Percentiles rank a stretch among this genome's conserved stretches.
phyloP scores from a whole-genome alignment of 192 early-diverging fungal species.

The Linnemannia hyalina region DNA sequence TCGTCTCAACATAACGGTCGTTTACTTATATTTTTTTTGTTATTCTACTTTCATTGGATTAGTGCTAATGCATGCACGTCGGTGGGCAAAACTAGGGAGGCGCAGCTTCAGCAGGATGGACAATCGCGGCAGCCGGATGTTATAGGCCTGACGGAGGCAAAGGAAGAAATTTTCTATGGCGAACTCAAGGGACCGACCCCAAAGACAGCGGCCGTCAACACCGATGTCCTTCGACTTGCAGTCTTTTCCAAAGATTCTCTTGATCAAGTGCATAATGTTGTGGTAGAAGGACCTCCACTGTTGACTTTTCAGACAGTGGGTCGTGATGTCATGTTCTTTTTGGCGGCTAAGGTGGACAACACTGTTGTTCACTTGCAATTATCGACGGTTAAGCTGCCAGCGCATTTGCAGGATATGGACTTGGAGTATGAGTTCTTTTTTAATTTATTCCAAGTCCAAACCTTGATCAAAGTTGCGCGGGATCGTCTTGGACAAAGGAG shows the following conservation, averaged over 20 bases:
- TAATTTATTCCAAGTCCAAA: too few species aligned
- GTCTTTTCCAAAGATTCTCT: slow-evolving; percentile 27
- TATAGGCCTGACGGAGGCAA: neutral
- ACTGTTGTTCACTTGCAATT: too few species aligned
- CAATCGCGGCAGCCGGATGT: slow-evolving; percentile 24
- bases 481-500: too few species aligned
- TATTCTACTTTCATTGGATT: neutral
- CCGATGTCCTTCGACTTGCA: slow-evolving; percentile 28
- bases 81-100: slow-evolving; percentile 14
- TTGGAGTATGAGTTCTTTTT: too few species aligned
- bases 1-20: too few species aligned
- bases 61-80: slow-evolving; percentile 26
- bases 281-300: slow-evolving; percentile 18
- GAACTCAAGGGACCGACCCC: slow-evolving; percentile 27
- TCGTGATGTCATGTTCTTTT: too few species aligned
- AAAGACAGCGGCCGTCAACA: slow-evolving; percentile 24
- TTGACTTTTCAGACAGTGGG: slow-evolving; percentile 28
- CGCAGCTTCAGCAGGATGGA: slow-evolving; percentile 23
- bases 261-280: slow-evolving; percentile 11
- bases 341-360: too few species aligned
- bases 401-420: too few species aligned
- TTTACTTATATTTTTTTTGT: too few species aligned
- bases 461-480: too few species aligned
- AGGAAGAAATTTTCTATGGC: slow-evolving; percentile 30
- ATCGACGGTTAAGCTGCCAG: too few species aligned